These are phyloP conservation scores for Xylaria sp. DNA, from an alignment of 2,329 filamentous ascomycete genomes.

Conservation along the genomic window DNA sequence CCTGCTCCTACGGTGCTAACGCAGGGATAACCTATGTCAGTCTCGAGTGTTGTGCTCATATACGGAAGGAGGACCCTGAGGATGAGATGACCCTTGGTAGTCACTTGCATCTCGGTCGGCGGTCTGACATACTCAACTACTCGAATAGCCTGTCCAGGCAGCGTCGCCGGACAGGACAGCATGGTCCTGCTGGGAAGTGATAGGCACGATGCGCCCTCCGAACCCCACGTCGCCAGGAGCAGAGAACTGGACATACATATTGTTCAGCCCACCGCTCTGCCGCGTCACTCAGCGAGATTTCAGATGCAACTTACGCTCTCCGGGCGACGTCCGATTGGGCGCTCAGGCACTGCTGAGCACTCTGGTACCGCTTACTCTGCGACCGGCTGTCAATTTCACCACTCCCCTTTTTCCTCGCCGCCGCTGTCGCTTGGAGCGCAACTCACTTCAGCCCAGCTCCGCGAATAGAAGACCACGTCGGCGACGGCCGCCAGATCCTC, in stretches of 20 bases:
- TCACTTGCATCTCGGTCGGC: constrained; percentile 9
- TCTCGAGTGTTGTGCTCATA: constrained; percentile 2
- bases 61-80: constrained; percentile 1
- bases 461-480: constrained; percentile 75
- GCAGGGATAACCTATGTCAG: constrained; percentile 27
- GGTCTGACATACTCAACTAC: constrained; percentile 61
- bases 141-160: constrained; percentile 41
- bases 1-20: constrained; percentile 71
- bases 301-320: constrained; percentile 37
- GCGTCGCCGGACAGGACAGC: constrained; percentile 48
- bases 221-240: constrained; percentile 50
- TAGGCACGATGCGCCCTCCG: constrained; percentile 49
- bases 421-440: constrained; percentile 10
- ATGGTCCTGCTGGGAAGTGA: constrained; percentile 40
- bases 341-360: constrained; percentile 34
- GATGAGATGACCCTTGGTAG: constrained; percentile 5
- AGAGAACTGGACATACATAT: constrained; percentile 38
- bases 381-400: constrained; percentile 18
- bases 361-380: constrained; percentile 36
- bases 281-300: constrained; percentile 25
- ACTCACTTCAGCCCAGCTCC: constrained; percentile 68
- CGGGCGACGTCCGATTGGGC: constrained; percentile 38
- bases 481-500: constrained; percentile 61
- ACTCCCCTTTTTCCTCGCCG: constrained; percentile 5
- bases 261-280: constrained; percentile 32